phyloP scores from a whole-genome alignment of 1,284 basidiomycete species.

The Lentinula novae-zelandiae region DNA sequence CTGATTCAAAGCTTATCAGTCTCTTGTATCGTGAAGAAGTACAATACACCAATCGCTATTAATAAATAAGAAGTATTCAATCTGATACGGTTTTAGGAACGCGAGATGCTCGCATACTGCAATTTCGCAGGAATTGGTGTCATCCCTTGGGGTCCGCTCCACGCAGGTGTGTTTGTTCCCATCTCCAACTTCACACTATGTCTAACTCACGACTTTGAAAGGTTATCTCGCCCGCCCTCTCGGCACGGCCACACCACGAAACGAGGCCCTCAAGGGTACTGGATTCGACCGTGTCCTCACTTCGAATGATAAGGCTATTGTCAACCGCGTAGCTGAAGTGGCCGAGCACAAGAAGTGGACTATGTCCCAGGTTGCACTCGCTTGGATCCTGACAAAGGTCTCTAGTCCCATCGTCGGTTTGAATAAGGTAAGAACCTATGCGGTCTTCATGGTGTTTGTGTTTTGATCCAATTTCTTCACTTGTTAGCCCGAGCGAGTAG shows the following conservation, averaged over 20 bases:
- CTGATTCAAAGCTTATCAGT: constrained; percentile 8
- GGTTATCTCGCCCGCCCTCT: constrained; percentile 15
- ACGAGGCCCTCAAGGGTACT: constrained; percentile 1
- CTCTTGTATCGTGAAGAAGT: constrained; percentile 35
- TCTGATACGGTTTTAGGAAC: constrained; percentile 14
- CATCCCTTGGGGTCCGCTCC: constrained; percentile 20
- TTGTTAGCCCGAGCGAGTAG: constrained; percentile 22
- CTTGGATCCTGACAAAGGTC: constrained; percentile 15
- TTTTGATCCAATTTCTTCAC: neutral
- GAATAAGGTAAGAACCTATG: neutral
- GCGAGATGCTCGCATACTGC: constrained; percentile 21
- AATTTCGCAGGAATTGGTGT: constrained; percentile 20
- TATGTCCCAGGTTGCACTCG: constrained; percentile 13
- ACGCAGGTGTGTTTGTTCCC: constrained; percentile 5
- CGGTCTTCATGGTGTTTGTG: neutral
- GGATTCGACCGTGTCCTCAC: neutral
- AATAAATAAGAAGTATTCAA: too few relatives aligned
- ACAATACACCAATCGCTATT: constrained; percentile 11
- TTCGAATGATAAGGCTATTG: constrained; percentile 5
- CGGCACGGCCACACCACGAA: constrained; percentile 28
- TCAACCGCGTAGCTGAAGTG: constrained; percentile 8
- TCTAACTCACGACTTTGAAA: neutral
- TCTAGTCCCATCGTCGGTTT: constrained; percentile 20
- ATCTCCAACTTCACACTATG: too few relatives aligned
- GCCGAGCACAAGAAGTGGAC: neutral